A percentile compares a stretch with the other conserved stretches of the same genome.
phyloP scores from a whole-genome alignment of 345 rosid species.

The Lenwebbia sp. region DNA sequence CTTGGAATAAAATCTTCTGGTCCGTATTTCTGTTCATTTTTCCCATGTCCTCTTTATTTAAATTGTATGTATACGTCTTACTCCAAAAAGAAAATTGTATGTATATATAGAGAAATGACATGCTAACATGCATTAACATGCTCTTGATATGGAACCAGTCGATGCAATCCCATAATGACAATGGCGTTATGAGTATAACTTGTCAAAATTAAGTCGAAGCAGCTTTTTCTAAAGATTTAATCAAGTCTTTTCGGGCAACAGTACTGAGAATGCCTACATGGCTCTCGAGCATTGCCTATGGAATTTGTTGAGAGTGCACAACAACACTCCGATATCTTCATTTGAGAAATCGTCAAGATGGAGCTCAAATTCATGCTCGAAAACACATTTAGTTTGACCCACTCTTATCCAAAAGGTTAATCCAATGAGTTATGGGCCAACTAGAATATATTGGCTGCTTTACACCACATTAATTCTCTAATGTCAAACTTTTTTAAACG shows the following conservation, averaged over 20 bases:
- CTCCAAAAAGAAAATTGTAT: background rate
- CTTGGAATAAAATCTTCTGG: background rate
- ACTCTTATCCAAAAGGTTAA: background rate
- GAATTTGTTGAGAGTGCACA: no score
- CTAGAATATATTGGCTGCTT: background rate
- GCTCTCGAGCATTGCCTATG: no score
- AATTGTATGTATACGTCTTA: background rate
- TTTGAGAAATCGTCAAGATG: no score
- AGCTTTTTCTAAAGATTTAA: no score
- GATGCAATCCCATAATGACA: no score
- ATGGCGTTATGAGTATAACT: no score
- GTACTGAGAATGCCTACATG: no score
- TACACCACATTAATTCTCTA: background rate
- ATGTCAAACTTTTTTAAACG: background rate
- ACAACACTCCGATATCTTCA: no score
- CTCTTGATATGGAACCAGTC: background rate
- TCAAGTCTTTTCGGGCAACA: no score
- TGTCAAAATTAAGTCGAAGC: no score
- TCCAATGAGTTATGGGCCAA: fast-evolving
- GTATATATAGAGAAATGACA: background rate
- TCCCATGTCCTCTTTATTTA: fast-evolving
- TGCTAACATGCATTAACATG: background rate
- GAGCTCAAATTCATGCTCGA: no score
- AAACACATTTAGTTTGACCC: background rate
- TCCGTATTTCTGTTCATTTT: background rate